Evolutionary conservation across 2,329 filamentous ascomycete species (phyloP), one percentile per base, ranked within the genome.

Genomic region (Aspergillus tanneri): DNA sequence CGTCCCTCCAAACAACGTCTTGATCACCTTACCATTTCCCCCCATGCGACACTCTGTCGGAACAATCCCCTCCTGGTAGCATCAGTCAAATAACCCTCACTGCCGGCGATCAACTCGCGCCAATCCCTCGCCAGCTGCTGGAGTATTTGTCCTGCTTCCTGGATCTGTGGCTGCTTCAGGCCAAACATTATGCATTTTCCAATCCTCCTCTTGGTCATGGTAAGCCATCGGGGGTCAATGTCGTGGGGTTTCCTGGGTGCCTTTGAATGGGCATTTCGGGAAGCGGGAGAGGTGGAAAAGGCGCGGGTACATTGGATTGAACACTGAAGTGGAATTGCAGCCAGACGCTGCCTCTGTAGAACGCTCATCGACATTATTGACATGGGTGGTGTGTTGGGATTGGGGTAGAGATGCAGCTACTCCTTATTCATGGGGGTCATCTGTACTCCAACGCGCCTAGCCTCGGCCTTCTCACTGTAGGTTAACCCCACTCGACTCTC

Each of bases 181-280:
- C 88, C 88, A 63, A 90, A 92, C 53, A 78, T 80, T 56, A 92
- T 81, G 65, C 88, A 91, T 70, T 83, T 84, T 2, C 87, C 88
- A 22, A 92, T 72, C 14, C 88, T 79, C 11, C 73, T 62, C 62
- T 84, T 86, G 34, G 86, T 78, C 49, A 85, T 80, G 4, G 83
- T 80, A 27, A 90, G 80, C 88, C 88, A 93, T 63, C 83, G 76
- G 14, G 84, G 74, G 65, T 76, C 59, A 60, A 76, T 51, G 34
- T 56, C 50, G 45, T 63, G 64, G 24, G 58, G 58, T 47, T 59
- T 62, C 36, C 27, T 57, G 19, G 21, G 52, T 34, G 34, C 48
- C 36, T 46, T 52, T 16, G 53, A 35, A 22, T 47, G 39, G 9
- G 50, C 51, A 47, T 59, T 53, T 16, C 53, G 56, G 12, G 19